phyloP scores from a whole-genome alignment of 257 asterid genomes.

The Ligustrum vulgare region DNA sequence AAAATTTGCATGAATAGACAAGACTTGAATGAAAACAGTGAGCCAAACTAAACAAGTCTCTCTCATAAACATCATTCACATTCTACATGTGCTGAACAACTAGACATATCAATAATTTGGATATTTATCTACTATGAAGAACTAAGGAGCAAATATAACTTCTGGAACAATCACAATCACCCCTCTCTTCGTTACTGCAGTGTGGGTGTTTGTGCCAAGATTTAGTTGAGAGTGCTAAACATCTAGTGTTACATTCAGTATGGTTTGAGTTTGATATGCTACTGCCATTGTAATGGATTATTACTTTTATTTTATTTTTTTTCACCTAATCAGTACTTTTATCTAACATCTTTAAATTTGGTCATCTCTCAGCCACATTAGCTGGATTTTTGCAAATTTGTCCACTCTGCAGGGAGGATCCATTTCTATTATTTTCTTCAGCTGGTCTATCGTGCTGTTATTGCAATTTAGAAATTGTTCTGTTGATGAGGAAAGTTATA shows the following conservation, averaged over 20 bases:
- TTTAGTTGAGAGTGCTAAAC: slow-evolving; percentile 4
- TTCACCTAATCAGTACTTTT: slow-evolving; percentile 2
- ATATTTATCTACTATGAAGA: slow-evolving; percentile 12
- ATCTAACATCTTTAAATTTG: slow-evolving; percentile 6
- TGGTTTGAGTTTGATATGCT: slow-evolving; percentile 13
- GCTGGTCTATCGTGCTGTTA: slow-evolving; percentile 19
- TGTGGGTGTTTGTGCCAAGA: background rate
- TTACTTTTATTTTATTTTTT: slow-evolving; percentile 5
- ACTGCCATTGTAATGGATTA: background rate
- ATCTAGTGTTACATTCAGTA: background rate
- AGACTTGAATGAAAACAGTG: background rate
- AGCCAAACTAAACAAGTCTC: background rate
- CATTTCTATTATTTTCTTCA: slow-evolving; percentile 6
- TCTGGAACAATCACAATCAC: background rate
- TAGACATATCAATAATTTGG: background rate
- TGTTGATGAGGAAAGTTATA: background rate
- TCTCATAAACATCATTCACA: background rate
- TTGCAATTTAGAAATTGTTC: background rate
- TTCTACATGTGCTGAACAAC: background rate
- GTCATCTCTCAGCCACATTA: background rate
- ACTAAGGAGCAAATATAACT: background rate
- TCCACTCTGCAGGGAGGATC: background rate
- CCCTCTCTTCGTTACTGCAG: slow-evolving; percentile 1
- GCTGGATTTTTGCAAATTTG: background rate
- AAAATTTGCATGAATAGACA: background rate